phyloP scores from a whole-genome alignment of 2,329 filamentous ascomycete genomes.

The Colletotrichum ledebouriae region DNA sequence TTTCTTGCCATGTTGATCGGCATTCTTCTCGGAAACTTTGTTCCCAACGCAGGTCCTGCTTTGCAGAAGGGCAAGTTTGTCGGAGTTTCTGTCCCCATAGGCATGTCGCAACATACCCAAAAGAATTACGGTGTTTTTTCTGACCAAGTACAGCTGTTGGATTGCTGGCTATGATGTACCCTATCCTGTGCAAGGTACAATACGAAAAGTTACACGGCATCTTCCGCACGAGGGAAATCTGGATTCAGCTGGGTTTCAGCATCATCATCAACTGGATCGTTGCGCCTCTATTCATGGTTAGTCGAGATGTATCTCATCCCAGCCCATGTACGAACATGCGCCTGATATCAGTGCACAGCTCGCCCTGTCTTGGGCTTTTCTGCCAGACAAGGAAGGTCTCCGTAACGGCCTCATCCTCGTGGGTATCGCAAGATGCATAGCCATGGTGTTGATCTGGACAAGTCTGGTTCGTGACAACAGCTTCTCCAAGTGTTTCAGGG shows the following conservation, averaged over 20 bases:
- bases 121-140: not conserved
- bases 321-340: not conserved
- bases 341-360: slow-evolving; percentile 57
- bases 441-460: slow-evolving; percentile 85
- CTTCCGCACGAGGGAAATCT: slow-evolving; percentile 72
- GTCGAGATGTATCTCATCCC: slow-evolving; percentile 25
- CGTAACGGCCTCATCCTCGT: slow-evolving; percentile 83
- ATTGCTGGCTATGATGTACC: slow-evolving; percentile 93
- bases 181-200: slow-evolving; percentile 87
- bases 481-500: not conserved
- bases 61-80: slow-evolving; percentile 81
- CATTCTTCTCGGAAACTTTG: slow-evolving; percentile 82
- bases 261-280: slow-evolving; percentile 86
- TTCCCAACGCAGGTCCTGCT: slow-evolving; percentile 69
- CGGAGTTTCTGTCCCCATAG: slow-evolving; percentile 75
- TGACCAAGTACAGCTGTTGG: slow-evolving; percentile 71
- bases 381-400: slow-evolving; percentile 69
- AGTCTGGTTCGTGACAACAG: slow-evolving; percentile 57
- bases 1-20: slow-evolving; percentile 83
- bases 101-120: slow-evolving; percentile 51
- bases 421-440: slow-evolving; percentile 87
- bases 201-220: slow-evolving; percentile 81
- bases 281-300: slow-evolving; percentile 85
- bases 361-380: slow-evolving; percentile 76
- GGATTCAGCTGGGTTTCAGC: slow-evolving; percentile 85